Base-by-base conservation (phyloP, 1,284 basidiomycete genomes). In the Cutaneotrichosporon cutaneum region DNA sequence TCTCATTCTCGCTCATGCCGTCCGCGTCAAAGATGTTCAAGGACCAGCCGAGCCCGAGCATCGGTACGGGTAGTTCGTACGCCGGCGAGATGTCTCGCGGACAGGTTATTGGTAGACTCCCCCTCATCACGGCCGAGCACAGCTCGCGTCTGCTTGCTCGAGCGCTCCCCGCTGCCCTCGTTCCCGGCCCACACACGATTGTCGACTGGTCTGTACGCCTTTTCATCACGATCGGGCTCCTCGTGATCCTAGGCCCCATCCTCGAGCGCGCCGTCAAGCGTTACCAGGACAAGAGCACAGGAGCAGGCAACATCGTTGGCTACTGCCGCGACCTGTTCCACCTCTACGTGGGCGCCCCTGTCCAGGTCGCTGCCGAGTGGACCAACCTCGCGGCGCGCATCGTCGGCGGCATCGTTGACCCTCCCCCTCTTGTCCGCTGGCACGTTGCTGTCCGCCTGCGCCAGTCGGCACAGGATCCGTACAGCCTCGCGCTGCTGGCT, bases 121-220 rank as follows among this genome's bases (percentile, higher is more conserved):
- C 76, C 0, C 64, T 77, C 30, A 74, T 78, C 54, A 73, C 71
- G 13, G 76, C 76, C 18, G 73, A 78, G 59, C 76, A 78, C 59
- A 62, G 65, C 27, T 70, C 73, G 6, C 67, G 74, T n/a, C 66
- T 77, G 0, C 64, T 77, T 14, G 64, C 67, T 0, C 61, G 69
- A n/a, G 66, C 65, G 1, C 59, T 77, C 7, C 75, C 75, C 2
- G 32, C 58, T 1, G 54, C 64, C 0, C 21, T 75, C n/a, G 69
- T 70, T 0, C 76, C 76, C 0, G 42, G 47, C 4, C 68, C 74
- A 3, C 51, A 63, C 22, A 69, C 69, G 0, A 56, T 78, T 32
- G 66, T 78, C 21, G 73, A 76, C 59, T 77, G 74, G 76, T 69
- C 67, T 9, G 72, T 72, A 70, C 62, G 71, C 33, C 36, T 77